Conservation (phyloP, 495 filamentous ascomycete species). For the Neurospora sp. region DNA sequence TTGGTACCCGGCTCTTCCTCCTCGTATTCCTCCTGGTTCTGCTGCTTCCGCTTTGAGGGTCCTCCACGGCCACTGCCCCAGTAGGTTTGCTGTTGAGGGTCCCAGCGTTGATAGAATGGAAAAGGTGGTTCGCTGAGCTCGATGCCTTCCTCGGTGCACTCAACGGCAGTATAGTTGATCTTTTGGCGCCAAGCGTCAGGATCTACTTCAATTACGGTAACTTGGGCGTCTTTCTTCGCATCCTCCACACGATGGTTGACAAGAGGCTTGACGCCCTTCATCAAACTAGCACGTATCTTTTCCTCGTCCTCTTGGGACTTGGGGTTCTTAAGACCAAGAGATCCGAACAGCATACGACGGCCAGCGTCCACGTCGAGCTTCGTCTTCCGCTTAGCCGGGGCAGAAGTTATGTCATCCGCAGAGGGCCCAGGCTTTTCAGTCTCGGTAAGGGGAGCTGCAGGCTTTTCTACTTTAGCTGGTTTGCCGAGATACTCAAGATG, state of each 20-base stretch:
- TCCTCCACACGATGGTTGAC: constrained; percentile 11
- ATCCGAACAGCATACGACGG: constrained; percentile 59
- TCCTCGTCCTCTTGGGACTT: constrained; percentile 59
- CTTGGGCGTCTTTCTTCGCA: neutral
- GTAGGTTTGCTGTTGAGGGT: constrained; percentile 52
- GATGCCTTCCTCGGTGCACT: constrained; percentile 70
- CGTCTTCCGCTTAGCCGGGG: constrained; percentile 7
- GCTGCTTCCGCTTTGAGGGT: constrained; percentile 28
- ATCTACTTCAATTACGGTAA: constrained; percentile 18
- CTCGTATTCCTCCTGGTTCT: constrained; percentile 26
- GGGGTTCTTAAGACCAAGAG: constrained; percentile 59
- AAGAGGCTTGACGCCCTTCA: constrained; percentile 26
- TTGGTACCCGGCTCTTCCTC: constrained; percentile 34
- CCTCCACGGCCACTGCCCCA: constrained; percentile 27
- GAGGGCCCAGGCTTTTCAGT: neutral
- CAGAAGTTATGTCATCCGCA: neutral
- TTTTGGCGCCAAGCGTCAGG: constrained; percentile 59
- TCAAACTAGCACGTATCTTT: constrained; percentile 47
- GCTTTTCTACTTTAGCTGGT: neutral
- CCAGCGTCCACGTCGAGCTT: constrained; percentile 55
- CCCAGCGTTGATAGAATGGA: constrained; percentile 85
- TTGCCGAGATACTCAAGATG: neutral
- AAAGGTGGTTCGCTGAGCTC: constrained; percentile 73
- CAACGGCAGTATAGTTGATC: constrained; percentile 63
- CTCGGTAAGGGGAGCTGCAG: neutral